Percentiles rank a stretch among this genome's conserved stretches.
Conservation (phyloP, 495 filamentous ascomycete species). For the Aspergillus haitiensis region DNA sequence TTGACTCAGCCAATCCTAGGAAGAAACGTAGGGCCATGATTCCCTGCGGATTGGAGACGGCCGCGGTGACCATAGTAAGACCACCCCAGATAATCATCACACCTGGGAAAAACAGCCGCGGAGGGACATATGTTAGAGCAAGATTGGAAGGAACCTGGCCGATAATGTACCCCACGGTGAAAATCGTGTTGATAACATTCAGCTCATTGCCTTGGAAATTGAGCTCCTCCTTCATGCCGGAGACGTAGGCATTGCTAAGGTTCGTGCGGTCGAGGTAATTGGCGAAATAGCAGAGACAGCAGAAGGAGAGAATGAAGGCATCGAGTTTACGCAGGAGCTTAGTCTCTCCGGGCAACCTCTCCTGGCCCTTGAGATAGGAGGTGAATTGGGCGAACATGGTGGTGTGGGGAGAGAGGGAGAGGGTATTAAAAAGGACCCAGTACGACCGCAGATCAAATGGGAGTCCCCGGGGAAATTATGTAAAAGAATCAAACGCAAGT, state of each 20-base stretch:
- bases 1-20: slow-evolving; percentile 59
- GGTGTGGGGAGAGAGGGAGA: not conserved
- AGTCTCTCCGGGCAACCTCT: slow-evolving; percentile 16
- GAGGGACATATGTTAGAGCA: slow-evolving; percentile 57
- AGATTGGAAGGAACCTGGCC: slow-evolving; percentile 62
- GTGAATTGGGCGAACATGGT: slow-evolving; percentile 8
- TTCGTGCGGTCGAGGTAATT: slow-evolving; percentile 59
- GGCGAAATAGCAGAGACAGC: slow-evolving; percentile 59
- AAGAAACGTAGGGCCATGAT: slow-evolving; percentile 72
- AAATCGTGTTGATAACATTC: slow-evolving; percentile 57
- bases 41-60: slow-evolving; percentile 46
- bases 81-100: slow-evolving; percentile 63
- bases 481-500: too few species aligned
- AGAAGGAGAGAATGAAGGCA: slow-evolving; percentile 66
- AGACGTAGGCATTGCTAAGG: slow-evolving; percentile 63
- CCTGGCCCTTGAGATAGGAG: slow-evolving; percentile 14
- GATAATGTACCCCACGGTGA: slow-evolving; percentile 50
- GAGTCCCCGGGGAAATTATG: too few species aligned
- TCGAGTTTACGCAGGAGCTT: slow-evolving; percentile 42
- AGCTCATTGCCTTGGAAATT: slow-evolving; percentile 57
- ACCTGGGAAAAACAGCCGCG: slow-evolving; percentile 59
- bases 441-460: too few species aligned
- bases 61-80: slow-evolving; percentile 60
- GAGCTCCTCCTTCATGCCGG: slow-evolving; percentile 65
- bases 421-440: too few species aligned